Conservation (phyloP, 2,329 filamentous ascomycete genomes). For the Hypoxylon sp. region DNA sequence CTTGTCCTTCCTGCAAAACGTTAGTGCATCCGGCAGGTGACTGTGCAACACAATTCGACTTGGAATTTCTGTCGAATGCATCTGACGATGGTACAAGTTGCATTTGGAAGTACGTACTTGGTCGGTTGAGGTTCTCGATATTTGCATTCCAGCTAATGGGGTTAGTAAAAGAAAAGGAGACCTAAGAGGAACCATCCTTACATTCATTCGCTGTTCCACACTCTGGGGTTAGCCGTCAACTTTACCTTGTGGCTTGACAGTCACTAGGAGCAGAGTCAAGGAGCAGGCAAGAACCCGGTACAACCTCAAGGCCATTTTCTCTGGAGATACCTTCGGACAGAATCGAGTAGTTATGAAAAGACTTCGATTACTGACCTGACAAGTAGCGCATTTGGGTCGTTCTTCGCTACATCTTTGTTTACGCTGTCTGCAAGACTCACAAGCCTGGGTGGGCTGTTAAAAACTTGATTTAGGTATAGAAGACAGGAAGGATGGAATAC, state of each 20-base stretch:
- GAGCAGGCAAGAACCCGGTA: slow-evolving; percentile 23
- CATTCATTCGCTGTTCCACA: slow-evolving; percentile 52
- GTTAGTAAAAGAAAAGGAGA: slow-evolving; percentile 37
- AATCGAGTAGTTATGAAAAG: slow-evolving; percentile 17
- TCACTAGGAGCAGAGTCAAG: slow-evolving; percentile 25
- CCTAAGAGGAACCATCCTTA: slow-evolving; percentile 40
- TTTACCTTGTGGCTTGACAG: slow-evolving; percentile 24
- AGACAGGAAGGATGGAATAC: slow-evolving; percentile 44
- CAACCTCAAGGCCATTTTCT: slow-evolving; percentile 22
- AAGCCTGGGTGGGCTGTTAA: slow-evolving; percentile 55
- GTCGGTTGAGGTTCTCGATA: slow-evolving; percentile 74
- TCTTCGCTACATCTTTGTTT: slow-evolving; percentile 77
- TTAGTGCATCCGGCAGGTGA: slow-evolving; percentile 44
- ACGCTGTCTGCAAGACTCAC: slow-evolving; percentile 71
- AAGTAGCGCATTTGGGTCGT: slow-evolving; percentile 73
- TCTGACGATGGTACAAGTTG: slow-evolving; percentile 24
- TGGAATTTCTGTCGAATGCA: slow-evolving; percentile 29
- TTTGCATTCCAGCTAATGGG: slow-evolving; percentile 66
- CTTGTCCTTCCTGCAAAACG: slow-evolving; percentile 69
- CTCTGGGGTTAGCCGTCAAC: slow-evolving; percentile 32
- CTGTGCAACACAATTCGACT: slow-evolving; percentile 31
- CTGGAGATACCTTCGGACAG: slow-evolving; percentile 6
- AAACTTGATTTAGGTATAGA: slow-evolving; percentile 8
- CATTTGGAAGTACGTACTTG: slow-evolving; percentile 65
- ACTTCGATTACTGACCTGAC: slow-evolving; percentile 53